Evolutionary conservation across 2,329 filamentous ascomycete genomes (phyloP).

Genomic region (Fusarium kyushuense): DNA sequence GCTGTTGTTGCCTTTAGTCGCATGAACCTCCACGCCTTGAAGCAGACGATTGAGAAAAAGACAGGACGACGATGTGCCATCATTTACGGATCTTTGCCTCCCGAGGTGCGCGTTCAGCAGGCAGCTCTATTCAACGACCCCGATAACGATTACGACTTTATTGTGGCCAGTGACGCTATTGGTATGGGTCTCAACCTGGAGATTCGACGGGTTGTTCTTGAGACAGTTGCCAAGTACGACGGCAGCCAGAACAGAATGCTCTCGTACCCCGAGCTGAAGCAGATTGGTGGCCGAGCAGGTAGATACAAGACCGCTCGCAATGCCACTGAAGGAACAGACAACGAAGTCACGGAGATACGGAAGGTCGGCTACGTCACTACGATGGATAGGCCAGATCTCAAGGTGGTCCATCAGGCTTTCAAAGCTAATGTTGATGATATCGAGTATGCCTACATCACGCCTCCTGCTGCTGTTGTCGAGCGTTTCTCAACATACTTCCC

Average conservation of each 20-base stretch:
- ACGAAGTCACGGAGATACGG: slow-evolving; percentile 43
- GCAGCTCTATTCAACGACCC: slow-evolving; percentile 95
- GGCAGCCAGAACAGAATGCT: slow-evolving; percentile 69
- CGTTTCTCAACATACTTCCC: slow-evolving; percentile 87
- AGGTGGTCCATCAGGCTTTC: slow-evolving; percentile 73
- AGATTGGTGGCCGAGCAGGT: slow-evolving; percentile 93
- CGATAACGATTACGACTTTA: slow-evolving; percentile 92
- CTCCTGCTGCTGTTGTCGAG: slow-evolving; percentile 77
- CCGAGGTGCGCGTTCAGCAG: slow-evolving; percentile 92
- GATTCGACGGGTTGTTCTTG: slow-evolving; percentile 91
- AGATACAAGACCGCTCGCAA: slow-evolving; percentile 77
- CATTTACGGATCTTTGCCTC: slow-evolving; percentile 91
- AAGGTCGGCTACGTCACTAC: slow-evolving; percentile 82
- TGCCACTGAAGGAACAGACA: slow-evolving; percentile 21
- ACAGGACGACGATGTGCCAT: slow-evolving; percentile 89
- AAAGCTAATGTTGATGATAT: slow-evolving; percentile 72
- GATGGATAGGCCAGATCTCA: slow-evolving; percentile 77
- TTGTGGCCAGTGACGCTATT: slow-evolving; percentile 95
- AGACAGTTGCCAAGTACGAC: slow-evolving; percentile 79
- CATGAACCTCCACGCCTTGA: slow-evolving; percentile 82
- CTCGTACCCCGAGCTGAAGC: slow-evolving; percentile 83
- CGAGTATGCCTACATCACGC: slow-evolving; percentile 77
- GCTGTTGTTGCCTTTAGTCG: slow-evolving; percentile 90
- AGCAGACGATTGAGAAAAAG: slow-evolving; percentile 77
- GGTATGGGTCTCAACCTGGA: slow-evolving; percentile 97